A percentile compares a stretch with the other conserved stretches of the same genome.
Conservation (phyloP, 2,329 filamentous ascomycete species). For the Penicillium sp. region DNA sequence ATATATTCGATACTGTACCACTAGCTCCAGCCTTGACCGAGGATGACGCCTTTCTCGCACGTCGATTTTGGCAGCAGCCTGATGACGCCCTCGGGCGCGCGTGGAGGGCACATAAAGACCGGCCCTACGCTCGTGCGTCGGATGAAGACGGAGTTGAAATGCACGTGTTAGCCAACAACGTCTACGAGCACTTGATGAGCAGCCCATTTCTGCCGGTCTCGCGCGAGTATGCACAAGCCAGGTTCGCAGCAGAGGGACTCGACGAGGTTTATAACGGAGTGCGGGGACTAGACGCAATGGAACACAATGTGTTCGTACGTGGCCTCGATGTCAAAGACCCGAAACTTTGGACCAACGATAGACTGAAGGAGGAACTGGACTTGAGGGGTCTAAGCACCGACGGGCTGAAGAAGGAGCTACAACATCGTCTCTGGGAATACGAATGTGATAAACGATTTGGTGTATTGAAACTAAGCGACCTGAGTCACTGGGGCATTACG, state of each 20-base stretch:
- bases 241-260: slow-evolving; percentile 9
- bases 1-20: slow-evolving; percentile 28
- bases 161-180: slow-evolving; percentile 28
- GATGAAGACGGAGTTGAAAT: slow-evolving; percentile 1
- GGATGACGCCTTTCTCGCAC: slow-evolving; percentile 27
- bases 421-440: slow-evolving; percentile 21
- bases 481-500: slow-evolving; percentile 29
- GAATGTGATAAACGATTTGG: slow-evolving; percentile 19
- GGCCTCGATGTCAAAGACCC: background rate
- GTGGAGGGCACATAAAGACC: slow-evolving; percentile 4
- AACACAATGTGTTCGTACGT: slow-evolving; percentile 2
- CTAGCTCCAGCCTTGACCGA: slow-evolving; percentile 25
- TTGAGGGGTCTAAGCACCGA: slow-evolving; percentile 11
- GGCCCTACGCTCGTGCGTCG: slow-evolving; percentile 5
- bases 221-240: slow-evolving; percentile 11
- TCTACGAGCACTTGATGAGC: slow-evolving; percentile 33
- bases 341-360: slow-evolving; percentile 2
- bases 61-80: slow-evolving; percentile 28
- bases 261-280: slow-evolving; percentile 8
- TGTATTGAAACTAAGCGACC: slow-evolving; percentile 24
- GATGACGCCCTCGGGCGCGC: slow-evolving; percentile 20
- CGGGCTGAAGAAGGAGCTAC: slow-evolving; percentile 17
- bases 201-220: slow-evolving; percentile 20
- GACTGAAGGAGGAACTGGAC: slow-evolving; percentile 13
- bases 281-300: background rate